Evolutionary conservation across 2,329 filamentous ascomycete species (phyloP), one percentile per base, ranked within the genome.

Genomic region (Fusarium pseudocircinatum): DNA sequence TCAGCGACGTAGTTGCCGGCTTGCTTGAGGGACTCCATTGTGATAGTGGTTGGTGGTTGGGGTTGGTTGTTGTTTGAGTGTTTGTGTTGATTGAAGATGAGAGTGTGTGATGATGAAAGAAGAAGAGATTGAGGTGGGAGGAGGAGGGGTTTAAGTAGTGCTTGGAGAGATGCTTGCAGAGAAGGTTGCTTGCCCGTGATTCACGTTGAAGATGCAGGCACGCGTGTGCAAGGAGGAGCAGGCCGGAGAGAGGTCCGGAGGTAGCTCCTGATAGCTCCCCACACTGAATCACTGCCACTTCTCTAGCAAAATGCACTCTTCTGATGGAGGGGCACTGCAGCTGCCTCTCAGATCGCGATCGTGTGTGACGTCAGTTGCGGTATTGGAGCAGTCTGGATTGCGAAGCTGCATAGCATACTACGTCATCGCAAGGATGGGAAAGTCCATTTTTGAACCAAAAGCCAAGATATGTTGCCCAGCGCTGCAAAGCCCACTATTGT

Each of bases 1-100:
- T 93, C 91, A 75, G 88, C 83, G 84, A 92, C 89, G 88, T 92
- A 92, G 89, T 92, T 92, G 84, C 83, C 87, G 80, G 86, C 87
- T 84, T 92, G 89, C 86, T 87, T 87, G 77, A 84, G 73, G 75
- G 84, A 81, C 75, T 89, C 87, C 87, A 89, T 88, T 83, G 74
- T 83, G 79, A 79, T 70, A 60, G 62, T 72, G 64, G 34, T 63
- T 77, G 70, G 39, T 67, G 47, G 39, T 67, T 67, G 60, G 50
- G 69, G 44, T 77, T 63, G 68, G 43, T 60, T 72, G 26, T 54
- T 54, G 36, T 30, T 42, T 22, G 40, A 54, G 46, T 73, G 43
- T 56, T 64, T 69, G 53, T 44, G 37, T 52, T 63, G 52, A 34
- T 40, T 60, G 63, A 61, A 52, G 61, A 52, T 76, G 57, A 74